Evolutionary conservation across 2,329 filamentous ascomycete genomes (phyloP).

Genomic region (Zasmidium cellare): DNA sequence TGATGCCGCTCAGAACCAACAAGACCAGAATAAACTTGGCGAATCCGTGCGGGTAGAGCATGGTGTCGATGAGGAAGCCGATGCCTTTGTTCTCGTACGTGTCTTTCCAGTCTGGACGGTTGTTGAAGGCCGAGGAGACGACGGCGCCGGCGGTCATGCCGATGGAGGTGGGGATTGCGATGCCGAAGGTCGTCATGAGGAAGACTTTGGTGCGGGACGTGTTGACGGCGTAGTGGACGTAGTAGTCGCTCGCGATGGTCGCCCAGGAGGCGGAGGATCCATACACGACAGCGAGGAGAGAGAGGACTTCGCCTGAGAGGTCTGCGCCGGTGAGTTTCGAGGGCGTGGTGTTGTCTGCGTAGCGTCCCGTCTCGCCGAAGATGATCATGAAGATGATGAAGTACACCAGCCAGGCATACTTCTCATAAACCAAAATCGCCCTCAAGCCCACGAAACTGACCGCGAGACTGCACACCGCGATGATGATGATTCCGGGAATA

Average conservation of each 20-base stretch:
- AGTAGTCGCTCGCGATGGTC: conserved; percentile 46
- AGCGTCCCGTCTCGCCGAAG: conserved; percentile 47
- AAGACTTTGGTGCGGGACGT: conserved; percentile 43
- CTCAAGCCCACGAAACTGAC: conserved; percentile 44
- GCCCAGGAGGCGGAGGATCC: conserved; percentile 43
- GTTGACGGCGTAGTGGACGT: conserved; percentile 43
- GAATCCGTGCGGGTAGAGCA: conserved; percentile 49
- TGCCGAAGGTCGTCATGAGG: conserved; percentile 43
- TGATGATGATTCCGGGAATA: conserved; percentile 46
- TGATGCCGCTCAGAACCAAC: conserved; percentile 39
- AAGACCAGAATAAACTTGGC: conserved; percentile 50
- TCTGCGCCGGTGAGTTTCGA: conserved; percentile 30
- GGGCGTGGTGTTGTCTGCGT: conserved; percentile 41
- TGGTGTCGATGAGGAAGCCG: conserved; percentile 48
- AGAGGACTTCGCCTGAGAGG: conserved; percentile 31
- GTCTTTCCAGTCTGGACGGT: conserved; percentile 42
- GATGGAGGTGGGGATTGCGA: conserved; percentile 44
- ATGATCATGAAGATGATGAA: conserved; percentile 51
- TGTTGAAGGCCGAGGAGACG: conserved; percentile 36
- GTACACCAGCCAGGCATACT: conserved; percentile 51
- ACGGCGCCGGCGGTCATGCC: conserved; percentile 46
- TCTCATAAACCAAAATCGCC: conserved; percentile 49
- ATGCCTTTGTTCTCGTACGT: conserved; percentile 46
- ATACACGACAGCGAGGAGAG: conserved; percentile 38
- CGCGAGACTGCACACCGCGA: conserved; percentile 39